These are phyloP conservation scores for Penicillium nucicola DNA, from an alignment of 495 filamentous ascomycete species.

Conservation along the genomic window DNA sequence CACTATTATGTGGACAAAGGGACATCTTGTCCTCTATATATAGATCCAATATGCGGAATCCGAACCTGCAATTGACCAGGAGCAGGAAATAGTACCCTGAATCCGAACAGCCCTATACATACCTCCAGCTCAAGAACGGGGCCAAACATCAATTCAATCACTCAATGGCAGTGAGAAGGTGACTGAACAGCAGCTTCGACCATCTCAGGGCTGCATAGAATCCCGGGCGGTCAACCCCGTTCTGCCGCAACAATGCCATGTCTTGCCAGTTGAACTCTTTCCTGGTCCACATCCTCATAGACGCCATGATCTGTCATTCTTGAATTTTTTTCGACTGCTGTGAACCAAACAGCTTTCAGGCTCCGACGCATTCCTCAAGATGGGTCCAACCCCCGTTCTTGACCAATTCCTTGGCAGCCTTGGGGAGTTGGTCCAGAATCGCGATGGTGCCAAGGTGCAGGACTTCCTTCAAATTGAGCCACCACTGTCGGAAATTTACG, in stretches of 20 bases:
- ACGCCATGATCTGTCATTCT: neutral
- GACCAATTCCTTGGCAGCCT: conserved; percentile 57
- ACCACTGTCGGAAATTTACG: conserved; percentile 62
- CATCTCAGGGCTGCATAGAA: no score
- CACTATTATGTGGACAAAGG: no score
- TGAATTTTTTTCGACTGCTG: neutral
- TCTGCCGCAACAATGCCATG: conserved; percentile 3
- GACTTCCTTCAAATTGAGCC: conserved; percentile 63
- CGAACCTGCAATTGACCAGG: no score
- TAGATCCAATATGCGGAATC: no score
- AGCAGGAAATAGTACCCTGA: no score
- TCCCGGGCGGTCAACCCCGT: neutral
- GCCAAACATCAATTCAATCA: no score
- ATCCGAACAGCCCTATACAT: no score
- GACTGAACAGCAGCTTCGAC: no score
- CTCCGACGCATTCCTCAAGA: conserved; percentile 1
- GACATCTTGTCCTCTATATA: no score
- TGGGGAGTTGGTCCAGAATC: conserved; percentile 48
- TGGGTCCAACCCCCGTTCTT: conserved; percentile 43
- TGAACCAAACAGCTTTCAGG: neutral
- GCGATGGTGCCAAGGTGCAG: conserved; percentile 53
- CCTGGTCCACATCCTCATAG: no score
- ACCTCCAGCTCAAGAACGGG: no score
- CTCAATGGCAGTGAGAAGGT: no score
- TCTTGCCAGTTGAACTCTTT: neutral